These are phyloP conservation scores for Fusarium bulbicola DNA, from an alignment of 2,329 filamentous ascomycete species.

Conservation along the genomic window DNA sequence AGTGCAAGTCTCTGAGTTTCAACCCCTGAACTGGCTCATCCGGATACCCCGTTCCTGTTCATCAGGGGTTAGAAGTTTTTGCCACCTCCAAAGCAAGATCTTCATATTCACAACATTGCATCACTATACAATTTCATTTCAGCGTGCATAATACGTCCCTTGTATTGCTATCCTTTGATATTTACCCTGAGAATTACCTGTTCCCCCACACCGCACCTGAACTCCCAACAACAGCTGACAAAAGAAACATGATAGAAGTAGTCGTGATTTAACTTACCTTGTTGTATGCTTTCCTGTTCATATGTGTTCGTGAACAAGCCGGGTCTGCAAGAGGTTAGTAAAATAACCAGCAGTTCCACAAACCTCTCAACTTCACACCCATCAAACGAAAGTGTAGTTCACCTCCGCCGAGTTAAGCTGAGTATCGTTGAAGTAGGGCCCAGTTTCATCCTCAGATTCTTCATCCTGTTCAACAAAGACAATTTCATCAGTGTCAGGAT, in stretches of 20 bases:
- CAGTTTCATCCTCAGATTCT: not conserved
- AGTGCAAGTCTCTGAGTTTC: not conserved
- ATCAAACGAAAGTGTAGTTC: not conserved
- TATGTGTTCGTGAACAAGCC: not conserved
- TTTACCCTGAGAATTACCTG: not conserved
- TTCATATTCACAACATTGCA: accelerated
- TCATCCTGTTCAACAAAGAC: too few relatives aligned
- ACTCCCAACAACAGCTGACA: not conserved
- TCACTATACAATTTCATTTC: too few relatives aligned
- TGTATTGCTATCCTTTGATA: not conserved
- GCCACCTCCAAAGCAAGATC: accelerated
- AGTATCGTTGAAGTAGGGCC: not conserved
- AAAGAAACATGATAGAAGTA: not conserved
- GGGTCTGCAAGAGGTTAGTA: too few relatives aligned
- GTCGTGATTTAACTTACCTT: not conserved
- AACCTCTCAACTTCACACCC: not conserved
- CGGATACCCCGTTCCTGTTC: not conserved
- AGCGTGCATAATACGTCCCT: accelerated
- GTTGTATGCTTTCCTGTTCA: not conserved
- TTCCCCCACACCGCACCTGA: not conserved
- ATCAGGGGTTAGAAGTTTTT: too few relatives aligned
- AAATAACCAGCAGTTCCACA: not conserved
- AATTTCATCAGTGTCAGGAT: not conserved
- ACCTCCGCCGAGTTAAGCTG: not conserved
- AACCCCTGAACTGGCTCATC: not conserved